Evolutionary conservation across 139 green algal species (phyloP), one percentile per base, ranked within the genome.

Genomic region (Pleodorina starrii): DNA sequence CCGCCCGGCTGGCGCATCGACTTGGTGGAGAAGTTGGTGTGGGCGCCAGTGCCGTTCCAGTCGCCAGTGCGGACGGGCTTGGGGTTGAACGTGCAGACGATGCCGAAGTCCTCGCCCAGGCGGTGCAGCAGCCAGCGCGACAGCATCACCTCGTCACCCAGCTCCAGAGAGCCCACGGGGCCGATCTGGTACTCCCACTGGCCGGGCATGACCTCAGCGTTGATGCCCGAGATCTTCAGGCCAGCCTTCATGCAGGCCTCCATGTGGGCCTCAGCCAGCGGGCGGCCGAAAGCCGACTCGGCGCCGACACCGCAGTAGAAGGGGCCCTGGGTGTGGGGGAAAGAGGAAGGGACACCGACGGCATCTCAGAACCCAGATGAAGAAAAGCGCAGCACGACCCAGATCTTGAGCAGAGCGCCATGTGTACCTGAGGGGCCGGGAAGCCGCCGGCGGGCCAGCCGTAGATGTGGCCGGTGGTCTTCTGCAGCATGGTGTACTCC

Each of bases 111-210:
- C 93, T 97, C 95, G 50, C 95, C 93, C 87, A 97, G 87, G 86
- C 95, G 93, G 93, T 97, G 95, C 90, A 97, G 94, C 93, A 98
- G 91, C 92, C 93, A 98, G 89, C 96, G 94, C 6, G 95, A 90
- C 10, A 97, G 77, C 93, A 96, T 95, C 27, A 97, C 94, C 94
- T 96, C 91, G 84, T 98, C 96, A 60, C 95, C 95, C 44, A 97
- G 80, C 60, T 97, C 96, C 85, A 98, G 93, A 43, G 96, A 93
- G 69, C 95, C 96, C 27, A 95, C 93, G 46, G 96, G 96, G 57
- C 96, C 96, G 43, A 98, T 96, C 96, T 98, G 96, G 96, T 95
- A 98, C 95, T 98, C 96, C 96, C 96, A 98, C 94, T 98, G 96
- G 40, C 96, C 96, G 63, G 96, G 96, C 96, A 98, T 97, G 42